Base-by-base conservation (phyloP, 176 grass and related monocot species). In the Tuctoria greenei region DNA sequence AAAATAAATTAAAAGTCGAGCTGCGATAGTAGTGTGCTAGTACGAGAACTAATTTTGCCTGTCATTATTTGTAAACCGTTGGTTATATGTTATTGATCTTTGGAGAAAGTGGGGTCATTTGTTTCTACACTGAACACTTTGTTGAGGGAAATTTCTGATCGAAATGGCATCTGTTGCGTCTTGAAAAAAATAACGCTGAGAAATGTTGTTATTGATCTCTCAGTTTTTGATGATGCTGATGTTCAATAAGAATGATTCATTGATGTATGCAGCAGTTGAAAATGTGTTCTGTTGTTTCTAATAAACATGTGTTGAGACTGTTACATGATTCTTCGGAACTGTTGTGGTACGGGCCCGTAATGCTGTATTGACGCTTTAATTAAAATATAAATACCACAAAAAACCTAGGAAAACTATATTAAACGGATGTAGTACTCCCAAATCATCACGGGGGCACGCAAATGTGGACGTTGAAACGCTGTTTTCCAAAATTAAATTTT, bases 1-100 rank as follows among this genome's bases (percentile, higher is more conserved):
- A 95, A 76, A 88, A 66, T 75, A 99, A 99, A 90, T 26, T 99
- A 76, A 84, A 90, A 27, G 87, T 95, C 13, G 87, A 90, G 35
- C 84, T 99, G 81, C 86, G 95, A 86, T 95, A 82, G 80, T 81
- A 71, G 11, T 14, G 34, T 76, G 67, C 58, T 72, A 63, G 27
- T 46, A 0, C n/a, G 64, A 25, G 69, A 74, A 75, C 41, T 38
- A 40, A 74, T 31, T 74, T 45, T 70, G 61, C 15, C 21, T 18
- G 4, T 28, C 60, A 67, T 73, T 73, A 45, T 69, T 54, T 83
- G 86, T 83, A 88, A 66, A 71, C 83, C 26, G 55, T 61, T 79
- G 16, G 52, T 15, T 61, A 61, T 1, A 1, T 23, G 11, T 20
- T 71, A 42, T 76, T 55, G 34, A 13, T 61, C 21, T 43, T 57